A percentile compares a stretch with the other conserved stretches of the same genome.
These are phyloP conservation scores for Lentinula edodes DNA, from an alignment of 768 basidiomycete genomes.

Conservation along the genomic window DNA sequence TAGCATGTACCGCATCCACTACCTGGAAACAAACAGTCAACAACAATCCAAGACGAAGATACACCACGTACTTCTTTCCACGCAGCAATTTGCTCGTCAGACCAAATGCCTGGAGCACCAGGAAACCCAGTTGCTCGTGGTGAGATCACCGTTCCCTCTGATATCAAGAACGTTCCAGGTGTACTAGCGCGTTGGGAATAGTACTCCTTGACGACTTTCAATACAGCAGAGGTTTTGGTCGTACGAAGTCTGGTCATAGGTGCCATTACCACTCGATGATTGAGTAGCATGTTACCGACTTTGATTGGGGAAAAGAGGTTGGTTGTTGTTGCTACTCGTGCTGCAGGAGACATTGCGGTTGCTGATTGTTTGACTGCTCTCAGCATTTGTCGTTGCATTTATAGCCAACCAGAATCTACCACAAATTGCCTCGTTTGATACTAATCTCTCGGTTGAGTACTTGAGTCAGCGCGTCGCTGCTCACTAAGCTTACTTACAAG, in stretches of 20 bases:
- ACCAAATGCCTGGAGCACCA: conserved; percentile 32
- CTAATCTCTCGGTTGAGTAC: too few relatives aligned
- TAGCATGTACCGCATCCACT: conserved; percentile 44
- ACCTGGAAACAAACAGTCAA: conserved; percentile 21
- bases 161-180: conserved; percentile 29
- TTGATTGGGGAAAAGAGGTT: conserved; percentile 22
- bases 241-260: conserved; percentile 28
- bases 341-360: not conserved
- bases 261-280: conserved; percentile 27
- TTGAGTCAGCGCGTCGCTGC: too few relatives aligned
- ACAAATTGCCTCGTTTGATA: too few relatives aligned
- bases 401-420: too few relatives aligned
- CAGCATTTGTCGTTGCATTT: too few relatives aligned
- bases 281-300: conserved; percentile 20
- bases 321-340: not conserved
- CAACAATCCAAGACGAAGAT: not conserved
- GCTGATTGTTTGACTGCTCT: too few relatives aligned
- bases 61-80: conserved; percentile 1
- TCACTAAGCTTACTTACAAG: too few relatives aligned
- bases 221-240: conserved; percentile 12
- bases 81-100: conserved; percentile 25
- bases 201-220: conserved; percentile 17
- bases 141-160: conserved; percentile 31
- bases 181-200: conserved; percentile 22
- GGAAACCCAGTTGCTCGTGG: conserved; percentile 21